phyloP scores from a whole-genome alignment of 805 yeast species.

The Yamadazyma kitorensis region DNA sequence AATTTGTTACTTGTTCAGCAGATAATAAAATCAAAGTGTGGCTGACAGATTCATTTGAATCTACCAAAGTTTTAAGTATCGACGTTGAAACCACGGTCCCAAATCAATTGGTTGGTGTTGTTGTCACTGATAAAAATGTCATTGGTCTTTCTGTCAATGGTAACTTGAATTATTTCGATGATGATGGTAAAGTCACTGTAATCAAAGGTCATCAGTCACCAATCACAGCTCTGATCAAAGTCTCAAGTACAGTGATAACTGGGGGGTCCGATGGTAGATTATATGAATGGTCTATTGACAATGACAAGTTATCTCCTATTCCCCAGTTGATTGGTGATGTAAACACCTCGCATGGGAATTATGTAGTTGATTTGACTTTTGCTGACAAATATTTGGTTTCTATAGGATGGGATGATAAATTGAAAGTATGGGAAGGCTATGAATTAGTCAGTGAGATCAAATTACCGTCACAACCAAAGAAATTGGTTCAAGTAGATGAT shows the following conservation, averaged over 20 bases:
- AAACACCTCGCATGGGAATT: slow-evolving; percentile 54
- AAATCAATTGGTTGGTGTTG: slow-evolving; percentile 79
- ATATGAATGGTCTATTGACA: slow-evolving; percentile 50
- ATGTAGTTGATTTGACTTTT: slow-evolving; percentile 52
- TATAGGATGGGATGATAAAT: slow-evolving; percentile 88
- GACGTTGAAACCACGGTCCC: slow-evolving; percentile 43
- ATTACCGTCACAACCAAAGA: slow-evolving; percentile 35
- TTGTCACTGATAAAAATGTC: slow-evolving; percentile 56
- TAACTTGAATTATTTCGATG: slow-evolving; percentile 52
- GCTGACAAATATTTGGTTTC: slow-evolving; percentile 37
- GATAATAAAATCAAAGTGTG: slow-evolving; percentile 73
- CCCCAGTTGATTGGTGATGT: slow-evolving; percentile 25
- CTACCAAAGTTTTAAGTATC: slow-evolving; percentile 47
- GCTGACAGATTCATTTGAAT: slow-evolving; percentile 40
- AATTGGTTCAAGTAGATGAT: slow-evolving; percentile 24
- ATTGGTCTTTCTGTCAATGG: slow-evolving; percentile 74
- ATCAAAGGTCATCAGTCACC: slow-evolving; percentile 81
- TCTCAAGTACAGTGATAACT: slow-evolving; percentile 40
- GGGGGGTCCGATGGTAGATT: slow-evolving; percentile 86
- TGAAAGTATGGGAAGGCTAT: slow-evolving; percentile 41
- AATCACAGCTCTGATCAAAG: slow-evolving; percentile 50
- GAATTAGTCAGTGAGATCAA: slow-evolving; percentile 8
- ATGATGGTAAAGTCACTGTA: slow-evolving; percentile 25
- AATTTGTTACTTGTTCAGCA: slow-evolving; percentile 79
- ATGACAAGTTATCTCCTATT: slow-evolving; percentile 16